Conservation (phyloP, 2,329 filamentous ascomycete species). For the Chrysoporthe deuterocubensis region DNA sequence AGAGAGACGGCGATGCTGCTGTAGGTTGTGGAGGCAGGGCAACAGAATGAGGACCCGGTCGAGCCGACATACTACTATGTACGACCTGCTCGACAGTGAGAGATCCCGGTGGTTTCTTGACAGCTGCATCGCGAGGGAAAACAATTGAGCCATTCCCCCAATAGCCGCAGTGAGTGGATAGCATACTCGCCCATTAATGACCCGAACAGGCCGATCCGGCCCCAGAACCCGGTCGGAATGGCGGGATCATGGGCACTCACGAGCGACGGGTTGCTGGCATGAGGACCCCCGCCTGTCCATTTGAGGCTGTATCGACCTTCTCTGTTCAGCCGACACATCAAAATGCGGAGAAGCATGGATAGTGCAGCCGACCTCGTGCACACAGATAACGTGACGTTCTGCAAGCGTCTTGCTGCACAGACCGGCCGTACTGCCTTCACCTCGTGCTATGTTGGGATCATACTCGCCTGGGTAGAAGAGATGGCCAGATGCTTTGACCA, state of each 20-base stretch:
- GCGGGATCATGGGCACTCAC: neutral
- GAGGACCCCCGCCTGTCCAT: conserved; percentile 7
- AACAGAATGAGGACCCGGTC: neutral
- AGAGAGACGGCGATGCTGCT: neutral
- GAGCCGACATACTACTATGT: neutral
- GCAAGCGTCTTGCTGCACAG: conserved; percentile 7
- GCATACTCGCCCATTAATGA: conserved; percentile 23
- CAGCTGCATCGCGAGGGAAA: neutral
- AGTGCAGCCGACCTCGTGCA: neutral
- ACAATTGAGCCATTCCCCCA: neutral
- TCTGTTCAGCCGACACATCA: conserved; percentile 10
- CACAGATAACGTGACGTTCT: conserved; percentile 1
- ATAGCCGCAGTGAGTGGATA: no score
- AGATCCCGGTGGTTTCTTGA: neutral
- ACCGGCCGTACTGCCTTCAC: neutral
- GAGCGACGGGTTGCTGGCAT: neutral
- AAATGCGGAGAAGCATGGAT: conserved; percentile 27
- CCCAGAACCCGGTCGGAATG: conserved; percentile 4
- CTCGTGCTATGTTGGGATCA: neutral
- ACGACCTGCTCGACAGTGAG: neutral
- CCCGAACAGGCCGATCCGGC: conserved; percentile 20
- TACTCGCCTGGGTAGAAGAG: neutral
- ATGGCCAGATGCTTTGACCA: neutral
- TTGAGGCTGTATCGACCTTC: conserved; percentile 24
- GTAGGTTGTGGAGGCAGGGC: neutral